Conservation (phyloP, 2,329 filamentous ascomycete species). For the Hirsutella thompsonii region DNA sequence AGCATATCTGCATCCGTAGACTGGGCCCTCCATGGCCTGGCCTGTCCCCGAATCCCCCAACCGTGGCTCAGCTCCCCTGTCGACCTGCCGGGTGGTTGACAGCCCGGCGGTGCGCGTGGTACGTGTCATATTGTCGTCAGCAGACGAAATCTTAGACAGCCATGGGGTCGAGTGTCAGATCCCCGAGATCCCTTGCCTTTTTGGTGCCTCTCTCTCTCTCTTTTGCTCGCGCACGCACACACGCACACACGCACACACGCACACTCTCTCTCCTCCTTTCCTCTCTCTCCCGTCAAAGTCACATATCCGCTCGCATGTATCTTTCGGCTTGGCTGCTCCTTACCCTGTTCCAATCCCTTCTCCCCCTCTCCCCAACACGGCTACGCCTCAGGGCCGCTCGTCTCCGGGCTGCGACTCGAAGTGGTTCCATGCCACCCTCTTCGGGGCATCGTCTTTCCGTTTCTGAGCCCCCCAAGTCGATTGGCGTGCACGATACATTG, state of each 20-base stretch:
- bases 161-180: constrained; percentile 7
- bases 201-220: not conserved
- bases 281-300: not conserved
- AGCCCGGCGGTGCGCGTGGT: not conserved
- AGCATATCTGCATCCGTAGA: no score
- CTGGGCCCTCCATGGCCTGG: not conserved
- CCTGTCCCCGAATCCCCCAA: not conserved
- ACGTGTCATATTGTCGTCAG: constrained; percentile 3
- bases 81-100: not conserved
- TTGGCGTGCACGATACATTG: no score
- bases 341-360: no score
- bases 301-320: no score
- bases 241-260: no score
- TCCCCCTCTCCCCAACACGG: not conserved
- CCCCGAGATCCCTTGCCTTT: constrained; percentile 2
- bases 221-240: no score
- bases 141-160: constrained; percentile 6
- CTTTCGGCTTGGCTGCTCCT: no score
- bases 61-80: not conserved
- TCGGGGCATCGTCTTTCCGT: no score
- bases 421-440: no score
- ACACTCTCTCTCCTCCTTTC: no score
- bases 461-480: no score
- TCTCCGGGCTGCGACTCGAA: not conserved
- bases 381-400: not conserved